Evolutionary conservation across 805 yeast genomes (phyloP), one percentile per base, ranked within the genome.

Genomic region (Suhomyces sp.): DNA sequence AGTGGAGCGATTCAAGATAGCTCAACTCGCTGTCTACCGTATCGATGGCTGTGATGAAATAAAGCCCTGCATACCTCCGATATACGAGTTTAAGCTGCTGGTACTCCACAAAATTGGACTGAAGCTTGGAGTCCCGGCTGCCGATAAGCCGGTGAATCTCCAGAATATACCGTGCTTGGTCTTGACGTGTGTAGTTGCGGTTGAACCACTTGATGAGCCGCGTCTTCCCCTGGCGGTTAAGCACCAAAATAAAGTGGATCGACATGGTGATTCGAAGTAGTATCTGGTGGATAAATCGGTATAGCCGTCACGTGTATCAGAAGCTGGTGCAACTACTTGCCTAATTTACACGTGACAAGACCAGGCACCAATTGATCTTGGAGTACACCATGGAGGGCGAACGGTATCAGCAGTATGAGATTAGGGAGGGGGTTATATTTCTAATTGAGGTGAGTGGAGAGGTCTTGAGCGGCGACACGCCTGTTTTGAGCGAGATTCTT

Each of bases 181-280:
- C 71, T 39, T 61, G 58, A 3, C 61, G 53, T 3, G 70, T 65
- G 46, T 65, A 64, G 40, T 64, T 56, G 52, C 66, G 66, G 52
- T 67, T 67, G 53, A 63, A 93, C 92, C 96, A 92, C 66, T 90
- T 87, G 6, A 89, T 85, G 13, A 93, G 72, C 53, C 99, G 80
- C 20, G 93, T 83, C 57, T 88, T 88, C n/a, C 99, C 98, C 71
- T 93, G 97, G 53, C 97, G 80, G 66, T 93, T 93, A 66, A 93
- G 84, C 44, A 93, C 86, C 41, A 92, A 69, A 40, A 93, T 76
- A 71, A 82, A 93, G 57, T 89, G 91, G 15, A 92, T 79, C 4
- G 89, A 79, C 97, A 91, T 90, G 43, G 29, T n/a, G 21, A 1
- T 37, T 37, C 6, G 1, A 10, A 6, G 22, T 37, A 17, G 7